Evolutionary conservation across 129 eudicot species (phyloP).

Genomic region (Erigeron canadensis): DNA sequence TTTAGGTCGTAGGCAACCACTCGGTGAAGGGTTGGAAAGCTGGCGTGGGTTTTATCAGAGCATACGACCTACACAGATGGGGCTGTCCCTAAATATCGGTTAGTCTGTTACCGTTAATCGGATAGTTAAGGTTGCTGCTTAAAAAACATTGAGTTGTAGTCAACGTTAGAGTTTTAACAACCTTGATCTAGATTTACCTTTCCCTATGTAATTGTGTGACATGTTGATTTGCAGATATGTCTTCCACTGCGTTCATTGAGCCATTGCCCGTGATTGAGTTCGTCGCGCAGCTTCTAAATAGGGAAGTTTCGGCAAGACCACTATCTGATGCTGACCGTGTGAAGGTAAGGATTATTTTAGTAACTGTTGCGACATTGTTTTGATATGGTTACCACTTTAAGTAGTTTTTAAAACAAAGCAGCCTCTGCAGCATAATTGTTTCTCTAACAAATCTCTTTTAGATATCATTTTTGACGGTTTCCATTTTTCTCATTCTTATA

Average conservation of each 20-base stretch:
- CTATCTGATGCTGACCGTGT: constrained; percentile 93
- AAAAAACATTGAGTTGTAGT: not conserved
- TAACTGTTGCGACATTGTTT: not conserved
- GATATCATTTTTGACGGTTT: not conserved
- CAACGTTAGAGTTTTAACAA: not conserved
- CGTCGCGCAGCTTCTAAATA: constrained; percentile 69
- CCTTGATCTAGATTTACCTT: not conserved
- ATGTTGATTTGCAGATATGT: constrained; percentile 67
- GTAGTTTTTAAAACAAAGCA: not conserved
- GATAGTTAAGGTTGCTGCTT: not conserved
- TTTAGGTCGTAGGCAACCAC: constrained; percentile 71
- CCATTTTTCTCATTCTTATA: not conserved
- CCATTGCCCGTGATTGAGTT: constrained; percentile 91
- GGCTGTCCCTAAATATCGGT: constrained; percentile 87
- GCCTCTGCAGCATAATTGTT: not conserved
- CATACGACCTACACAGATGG: constrained; percentile 96
- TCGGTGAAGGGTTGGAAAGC: constrained; percentile 92
- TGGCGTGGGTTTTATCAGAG: constrained; percentile 99
- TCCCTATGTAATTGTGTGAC: constrained; percentile 1
- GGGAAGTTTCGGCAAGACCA: constrained; percentile 77
- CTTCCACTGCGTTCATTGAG: constrained; percentile 98
- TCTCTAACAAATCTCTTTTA: not conserved
- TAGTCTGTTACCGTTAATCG: not conserved
- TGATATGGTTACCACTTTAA: no score
- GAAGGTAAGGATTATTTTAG: constrained; percentile 44